Evolutionary conservation across 139 green algal species (phyloP).

Genomic region (Volvox reticuliferus): DNA sequence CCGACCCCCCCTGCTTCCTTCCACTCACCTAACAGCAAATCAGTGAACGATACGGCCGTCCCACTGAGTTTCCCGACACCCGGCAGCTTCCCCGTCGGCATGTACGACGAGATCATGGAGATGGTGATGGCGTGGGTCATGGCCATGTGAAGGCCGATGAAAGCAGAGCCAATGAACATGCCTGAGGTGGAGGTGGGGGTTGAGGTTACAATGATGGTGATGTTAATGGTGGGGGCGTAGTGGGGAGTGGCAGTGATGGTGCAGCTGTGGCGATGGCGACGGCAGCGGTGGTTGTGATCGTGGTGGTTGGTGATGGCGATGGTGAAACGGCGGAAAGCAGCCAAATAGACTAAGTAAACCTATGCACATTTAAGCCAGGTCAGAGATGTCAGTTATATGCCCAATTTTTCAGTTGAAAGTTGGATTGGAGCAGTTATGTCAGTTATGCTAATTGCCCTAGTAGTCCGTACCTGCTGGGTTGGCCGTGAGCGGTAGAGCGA

Average conservation of each 20-base stretch:
- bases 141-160: slow-evolving; percentile 88
- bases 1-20: not conserved
- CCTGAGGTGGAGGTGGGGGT: slow-evolving; percentile 57
- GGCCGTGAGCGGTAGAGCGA: slow-evolving; percentile 48
- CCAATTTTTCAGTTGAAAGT: too few species aligned
- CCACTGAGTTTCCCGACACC: slow-evolving; percentile 82
- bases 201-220: not conserved
- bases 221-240: too few species aligned
- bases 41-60: slow-evolving; percentile 88
- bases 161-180: slow-evolving; percentile 76
- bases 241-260: too few species aligned
- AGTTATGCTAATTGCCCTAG: too few species aligned
- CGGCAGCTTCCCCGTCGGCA: slow-evolving; percentile 59
- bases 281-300: too few species aligned
- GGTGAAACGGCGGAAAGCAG: too few species aligned
- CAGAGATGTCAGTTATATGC: too few species aligned
- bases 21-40: slow-evolving; percentile 81
- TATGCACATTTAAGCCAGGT: too few species aligned
- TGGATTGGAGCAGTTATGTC: too few species aligned
- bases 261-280: too few species aligned
- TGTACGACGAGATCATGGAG: slow-evolving; percentile 55
- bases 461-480: slow-evolving; percentile 32
- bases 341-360: too few species aligned
- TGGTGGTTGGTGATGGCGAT: too few species aligned
- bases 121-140: slow-evolving; percentile 85